phyloP scores from a whole-genome alignment of 306 rosid genomes.

The Mucuna pruriens region DNA sequence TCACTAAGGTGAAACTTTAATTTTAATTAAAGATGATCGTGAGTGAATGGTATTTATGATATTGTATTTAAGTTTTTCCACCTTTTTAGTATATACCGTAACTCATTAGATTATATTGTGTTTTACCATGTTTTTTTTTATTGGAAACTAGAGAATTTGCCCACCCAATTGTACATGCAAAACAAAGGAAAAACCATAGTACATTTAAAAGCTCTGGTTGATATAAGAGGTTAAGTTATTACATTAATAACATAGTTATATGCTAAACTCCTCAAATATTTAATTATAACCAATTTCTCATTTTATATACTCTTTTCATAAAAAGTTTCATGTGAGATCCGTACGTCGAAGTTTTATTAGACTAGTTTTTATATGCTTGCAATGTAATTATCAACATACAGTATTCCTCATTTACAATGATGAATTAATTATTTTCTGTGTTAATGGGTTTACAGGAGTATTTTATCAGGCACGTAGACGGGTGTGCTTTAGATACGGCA shows the following conservation, averaged over 20 bases:
- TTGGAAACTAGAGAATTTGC: too few species aligned
- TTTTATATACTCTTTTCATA: background rate
- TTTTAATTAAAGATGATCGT: too few species aligned
- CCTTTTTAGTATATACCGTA: too few species aligned
- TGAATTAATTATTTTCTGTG: background rate
- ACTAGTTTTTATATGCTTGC: background rate
- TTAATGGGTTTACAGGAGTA: conserved; percentile 51
- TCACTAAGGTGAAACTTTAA: too few species aligned
- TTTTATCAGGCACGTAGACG: conserved; percentile 64
- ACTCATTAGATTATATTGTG: background rate
- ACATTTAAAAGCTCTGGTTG: background rate
- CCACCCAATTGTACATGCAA: background rate
- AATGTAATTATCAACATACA: too few species aligned
- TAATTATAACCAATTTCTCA: background rate
- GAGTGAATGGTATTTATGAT: too few species aligned
- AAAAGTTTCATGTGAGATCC: background rate
- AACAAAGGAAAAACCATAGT: background rate
- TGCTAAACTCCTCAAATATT: background rate
- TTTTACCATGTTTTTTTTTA: background rate
- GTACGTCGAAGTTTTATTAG: background rate
- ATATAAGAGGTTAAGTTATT: too few species aligned
- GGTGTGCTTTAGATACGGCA: conserved; percentile 54
- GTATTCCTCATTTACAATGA: background rate
- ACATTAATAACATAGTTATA: too few species aligned
- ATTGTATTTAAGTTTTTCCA: too few species aligned